Percentiles rank a stretch among this genome's conserved stretches.
Evolutionary conservation across 1,139 yeast genomes (phyloP).

Genomic region (Debaryomyces coudertii): DNA sequence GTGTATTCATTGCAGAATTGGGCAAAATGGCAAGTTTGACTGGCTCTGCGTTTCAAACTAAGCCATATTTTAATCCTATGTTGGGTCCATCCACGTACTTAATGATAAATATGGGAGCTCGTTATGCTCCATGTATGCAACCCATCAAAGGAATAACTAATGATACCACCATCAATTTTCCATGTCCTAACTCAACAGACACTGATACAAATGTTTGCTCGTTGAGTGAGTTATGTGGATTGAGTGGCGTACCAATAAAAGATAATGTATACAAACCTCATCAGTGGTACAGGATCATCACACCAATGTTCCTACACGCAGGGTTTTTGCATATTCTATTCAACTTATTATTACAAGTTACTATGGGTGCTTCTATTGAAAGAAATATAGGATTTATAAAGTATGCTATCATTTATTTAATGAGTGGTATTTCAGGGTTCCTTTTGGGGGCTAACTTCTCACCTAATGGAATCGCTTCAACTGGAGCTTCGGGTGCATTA

Average conservation of each 20-base stretch:
- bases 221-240: conserved; percentile 63
- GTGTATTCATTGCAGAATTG: conserved; percentile 70
- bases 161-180: conserved; percentile 51
- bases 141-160: conserved; percentile 54
- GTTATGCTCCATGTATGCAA: conserved; percentile 76
- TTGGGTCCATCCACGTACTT: conserved; percentile 76
- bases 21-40: conserved; percentile 61
- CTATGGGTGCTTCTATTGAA: conserved; percentile 68
- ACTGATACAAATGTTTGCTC: conserved; percentile 58
- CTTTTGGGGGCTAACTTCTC: conserved; percentile 73
- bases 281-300: conserved; percentile 73
- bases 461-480: conserved; percentile 68
- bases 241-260: conserved; percentile 47
- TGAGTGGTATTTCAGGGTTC: conserved; percentile 70
- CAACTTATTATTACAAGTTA: conserved; percentile 63
- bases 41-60: conserved; percentile 68
- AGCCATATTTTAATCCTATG: conserved; percentile 80
- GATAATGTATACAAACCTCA: conserved; percentile 44
- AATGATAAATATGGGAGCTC: conserved; percentile 69
- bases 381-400: conserved; percentile 58
- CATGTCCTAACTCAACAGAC: conserved; percentile 72
- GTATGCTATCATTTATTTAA: conserved; percentile 58
- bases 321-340: conserved; percentile 72
- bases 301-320: conserved; percentile 77
- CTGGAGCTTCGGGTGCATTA: conserved; percentile 77